A percentile compares a stretch with the other conserved stretches of the same genome.
These are phyloP conservation scores for Megacollybia marginata DNA, from an alignment of 768 basidiomycete genomes.

Conservation along the genomic window DNA sequence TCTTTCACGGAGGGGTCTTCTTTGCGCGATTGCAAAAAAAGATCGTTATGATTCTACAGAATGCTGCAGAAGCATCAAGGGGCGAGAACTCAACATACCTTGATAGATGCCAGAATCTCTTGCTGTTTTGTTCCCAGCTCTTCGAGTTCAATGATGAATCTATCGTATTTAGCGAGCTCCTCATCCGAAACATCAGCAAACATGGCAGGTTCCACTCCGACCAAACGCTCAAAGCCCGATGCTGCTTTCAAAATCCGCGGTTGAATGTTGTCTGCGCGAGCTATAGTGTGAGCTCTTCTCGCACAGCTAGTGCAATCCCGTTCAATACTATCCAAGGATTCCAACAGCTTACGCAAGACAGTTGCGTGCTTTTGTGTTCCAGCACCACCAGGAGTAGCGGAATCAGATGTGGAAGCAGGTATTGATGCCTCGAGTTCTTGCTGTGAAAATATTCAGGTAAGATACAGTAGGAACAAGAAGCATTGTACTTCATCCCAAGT, in stretches of 20 bases:
- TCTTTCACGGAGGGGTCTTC: slow-evolving; percentile 74
- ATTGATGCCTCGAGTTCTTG: slow-evolving; percentile 57
- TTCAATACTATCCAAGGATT: slow-evolving; percentile 70
- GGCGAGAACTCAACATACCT: slow-evolving; percentile 33
- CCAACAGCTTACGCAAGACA: slow-evolving; percentile 65
- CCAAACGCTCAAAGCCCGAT: slow-evolving; percentile 54
- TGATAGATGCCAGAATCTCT: slow-evolving; percentile 56
- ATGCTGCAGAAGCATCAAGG: not conserved
- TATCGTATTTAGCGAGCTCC: slow-evolving; percentile 77
- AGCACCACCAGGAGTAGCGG: slow-evolving; percentile 28
- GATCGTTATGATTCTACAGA: slow-evolving; percentile 50
- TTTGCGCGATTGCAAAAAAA: slow-evolving; percentile 69
- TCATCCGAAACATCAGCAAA: slow-evolving; percentile 81
- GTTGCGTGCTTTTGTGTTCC: slow-evolving; percentile 60
- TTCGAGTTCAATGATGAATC: slow-evolving; percentile 54
- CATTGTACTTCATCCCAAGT: slow-evolving; percentile 57
- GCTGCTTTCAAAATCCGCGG: slow-evolving; percentile 61
- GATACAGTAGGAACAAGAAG: not conserved
- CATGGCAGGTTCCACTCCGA: slow-evolving; percentile 74
- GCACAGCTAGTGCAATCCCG: slow-evolving; percentile 55
- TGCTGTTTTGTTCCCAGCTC: slow-evolving; percentile 54
- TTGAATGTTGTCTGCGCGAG: slow-evolving; percentile 67
- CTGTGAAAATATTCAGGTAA: slow-evolving; percentile 24
- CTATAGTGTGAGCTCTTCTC: slow-evolving; percentile 52
- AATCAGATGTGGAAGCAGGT: slow-evolving; percentile 51